Base-by-base conservation (phyloP, 768 basidiomycete species). In the Collybia mongolica region DNA sequence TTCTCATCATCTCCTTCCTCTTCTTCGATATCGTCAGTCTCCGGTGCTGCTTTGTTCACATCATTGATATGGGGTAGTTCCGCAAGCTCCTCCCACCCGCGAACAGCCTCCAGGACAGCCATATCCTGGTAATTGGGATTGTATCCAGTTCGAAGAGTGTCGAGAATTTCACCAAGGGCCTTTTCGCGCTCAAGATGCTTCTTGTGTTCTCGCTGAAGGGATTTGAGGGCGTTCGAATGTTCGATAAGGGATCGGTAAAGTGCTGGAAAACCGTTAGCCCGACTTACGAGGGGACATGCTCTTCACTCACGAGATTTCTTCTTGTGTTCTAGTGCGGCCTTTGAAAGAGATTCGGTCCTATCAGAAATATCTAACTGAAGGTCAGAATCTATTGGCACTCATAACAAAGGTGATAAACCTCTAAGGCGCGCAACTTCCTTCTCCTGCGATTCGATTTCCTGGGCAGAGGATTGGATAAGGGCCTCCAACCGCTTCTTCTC, bases 71-170 rank as follows among this genome's bases (percentile, higher is more conserved):
- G 87, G 1, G 84, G 84, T 17, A 89, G 67, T 1, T 79, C 79
- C 11, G 86, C 83, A 6, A 84, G 75, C 38, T 78, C 84, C 63
- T 93, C 90, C 86, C 91, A 98, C 12, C 94, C 95, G 41, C 93
- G 84, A 14, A 98, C 94, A 15, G 96, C 95, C 58, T 96, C 95
- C 23, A 97, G 81, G 42, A 98, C 96, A 2, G 93, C 94, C 96
- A 99, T 98, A 64, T 99, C 96, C 65, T 98, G 95, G 69, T 98
- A 98, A 66, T 99, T 99, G 14, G 96, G 96, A 65, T 99, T 99
- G 72, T 97, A 98, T 3, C 88, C 86, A 8, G 82, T 80, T 18
- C 91, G 80, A 9, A 99, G 80, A 23, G 84, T 74, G 51, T 84
- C 80, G 5, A 99, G 79, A 44, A 99, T 90, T n/a, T 85, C 80